phyloP scores from a whole-genome alignment of 2,329 filamentous ascomycete genomes.

The Zasmidium angulare region DNA sequence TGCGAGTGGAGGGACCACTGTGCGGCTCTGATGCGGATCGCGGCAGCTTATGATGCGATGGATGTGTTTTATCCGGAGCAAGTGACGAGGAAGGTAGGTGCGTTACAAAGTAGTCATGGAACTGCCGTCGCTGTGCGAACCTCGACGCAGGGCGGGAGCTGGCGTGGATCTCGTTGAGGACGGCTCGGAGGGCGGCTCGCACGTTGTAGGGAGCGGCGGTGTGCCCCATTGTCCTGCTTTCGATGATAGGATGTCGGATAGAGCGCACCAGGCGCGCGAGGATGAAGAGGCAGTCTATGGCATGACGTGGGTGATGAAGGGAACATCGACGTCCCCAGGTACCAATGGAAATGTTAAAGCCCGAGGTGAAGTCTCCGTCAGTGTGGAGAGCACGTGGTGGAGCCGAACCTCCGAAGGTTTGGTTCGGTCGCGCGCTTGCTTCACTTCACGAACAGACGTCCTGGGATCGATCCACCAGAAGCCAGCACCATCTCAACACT shows the following conservation, averaged over 20 bases:
- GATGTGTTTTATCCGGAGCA: slow-evolving; percentile 65
- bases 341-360: background rate
- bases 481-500: no score
- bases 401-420: no score
- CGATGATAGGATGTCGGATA: background rate
- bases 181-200: slow-evolving; percentile 27
- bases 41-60: slow-evolving; percentile 79
- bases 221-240: slow-evolving; percentile 27
- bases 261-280: slow-evolving; percentile 17
- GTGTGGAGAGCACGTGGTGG: background rate
- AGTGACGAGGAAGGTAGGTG: slow-evolving; percentile 91
- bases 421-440: no score
- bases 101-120: slow-evolving; percentile 97
- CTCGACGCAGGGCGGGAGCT: slow-evolving; percentile 2
- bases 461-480: no score
- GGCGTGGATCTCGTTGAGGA: slow-evolving; percentile 24
- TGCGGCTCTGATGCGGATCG: slow-evolving; percentile 82
- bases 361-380: background rate
- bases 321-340: background rate
- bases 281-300: background rate
- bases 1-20: slow-evolving; percentile 39
- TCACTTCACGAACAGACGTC: no score
- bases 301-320: slow-evolving; percentile 1
- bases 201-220: slow-evolving; percentile 31
- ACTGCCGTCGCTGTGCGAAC: slow-evolving; percentile 44